These are phyloP conservation scores for Arabidopsis suecica DNA, from an alignment of 345 rosid genomes.

Conservation along the genomic window DNA sequence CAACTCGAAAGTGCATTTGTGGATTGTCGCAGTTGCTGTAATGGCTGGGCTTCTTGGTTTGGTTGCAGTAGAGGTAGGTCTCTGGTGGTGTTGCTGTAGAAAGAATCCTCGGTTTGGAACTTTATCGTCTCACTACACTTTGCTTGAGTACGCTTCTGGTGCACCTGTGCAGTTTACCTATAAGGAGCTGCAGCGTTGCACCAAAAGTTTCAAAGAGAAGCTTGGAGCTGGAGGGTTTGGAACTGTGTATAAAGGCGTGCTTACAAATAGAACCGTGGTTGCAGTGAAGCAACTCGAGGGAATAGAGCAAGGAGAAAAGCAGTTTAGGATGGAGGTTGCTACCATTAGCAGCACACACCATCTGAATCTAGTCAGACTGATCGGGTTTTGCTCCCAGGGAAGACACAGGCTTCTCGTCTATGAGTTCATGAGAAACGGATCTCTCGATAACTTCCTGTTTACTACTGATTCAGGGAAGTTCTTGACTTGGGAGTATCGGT, in stretches of 20 bases:
- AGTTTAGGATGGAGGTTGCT: conserved; percentile 74
- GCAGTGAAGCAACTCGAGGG: conserved; percentile 72
- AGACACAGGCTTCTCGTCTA: conserved; percentile 67
- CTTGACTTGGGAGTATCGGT: conserved; percentile 61
- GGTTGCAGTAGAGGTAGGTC: conserved; percentile 47
- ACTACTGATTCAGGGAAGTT: conserved; percentile 41
- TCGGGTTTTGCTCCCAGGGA: conserved; percentile 71
- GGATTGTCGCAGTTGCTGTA: conserved; percentile 50
- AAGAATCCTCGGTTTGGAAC: conserved; percentile 48
- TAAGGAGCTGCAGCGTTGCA: conserved; percentile 57
- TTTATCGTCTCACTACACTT: conserved; percentile 52
- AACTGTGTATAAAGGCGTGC: conserved; percentile 61
- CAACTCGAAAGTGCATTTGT: conserved; percentile 41
- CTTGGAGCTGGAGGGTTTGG: conserved; percentile 79
- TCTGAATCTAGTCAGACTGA: conserved; percentile 62
- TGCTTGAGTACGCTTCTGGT: conserved; percentile 69
- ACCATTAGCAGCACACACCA: conserved; percentile 77
- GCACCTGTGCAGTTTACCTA: conserved; percentile 63
- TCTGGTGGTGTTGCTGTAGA: conserved; percentile 64
- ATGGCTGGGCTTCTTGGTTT: conserved; percentile 46
- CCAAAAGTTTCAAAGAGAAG: conserved; percentile 56
- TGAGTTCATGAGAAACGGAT: conserved; percentile 71
- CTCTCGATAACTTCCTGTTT: conserved; percentile 65
- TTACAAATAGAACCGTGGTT: conserved; percentile 51
- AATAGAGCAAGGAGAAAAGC: conserved; percentile 66